Percentiles rank a stretch among this genome's conserved stretches.
Conservation (phyloP, 352 stramenopile genomes). For the Globisporangium sylvaticum region DNA sequence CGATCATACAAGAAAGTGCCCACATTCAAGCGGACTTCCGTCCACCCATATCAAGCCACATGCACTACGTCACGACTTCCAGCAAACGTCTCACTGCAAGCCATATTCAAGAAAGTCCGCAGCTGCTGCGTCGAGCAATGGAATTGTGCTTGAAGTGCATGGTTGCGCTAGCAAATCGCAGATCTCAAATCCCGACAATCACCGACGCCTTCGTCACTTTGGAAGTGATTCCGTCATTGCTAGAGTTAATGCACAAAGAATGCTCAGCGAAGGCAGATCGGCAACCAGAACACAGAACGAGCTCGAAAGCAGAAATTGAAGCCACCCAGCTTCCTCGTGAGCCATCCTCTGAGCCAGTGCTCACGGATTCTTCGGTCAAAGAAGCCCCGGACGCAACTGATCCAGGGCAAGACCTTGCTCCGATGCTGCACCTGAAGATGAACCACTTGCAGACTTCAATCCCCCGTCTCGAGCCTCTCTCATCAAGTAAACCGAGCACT, state of each 20-base stretch:
- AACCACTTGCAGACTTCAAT: conserved; percentile 1
- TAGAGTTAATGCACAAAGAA: conserved; percentile 16
- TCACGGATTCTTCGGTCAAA: not conserved
- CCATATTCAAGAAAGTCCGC: conserved; percentile 15
- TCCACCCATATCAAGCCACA: conserved; percentile 26
- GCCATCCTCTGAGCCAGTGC: not conserved
- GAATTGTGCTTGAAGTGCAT: conserved; percentile 37
- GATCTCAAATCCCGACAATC: conserved; percentile 23
- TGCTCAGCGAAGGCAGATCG: not conserved
- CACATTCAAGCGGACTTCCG: conserved; percentile 20
- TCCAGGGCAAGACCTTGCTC: not conserved
- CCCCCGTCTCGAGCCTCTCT: not conserved
- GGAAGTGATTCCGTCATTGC: conserved; percentile 20
- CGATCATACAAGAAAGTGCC: conserved; percentile 16
- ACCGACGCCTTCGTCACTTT: conserved; percentile 23
- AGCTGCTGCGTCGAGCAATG: conserved; percentile 18
- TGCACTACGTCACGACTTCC: conserved; percentile 26
- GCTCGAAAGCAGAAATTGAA: not conserved
- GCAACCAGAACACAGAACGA: conserved; percentile 2
- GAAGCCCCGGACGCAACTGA: not conserved
- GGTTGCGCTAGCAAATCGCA: conserved; percentile 31
- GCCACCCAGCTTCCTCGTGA: not conserved
- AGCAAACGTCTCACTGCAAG: conserved; percentile 16
- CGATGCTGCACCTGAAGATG: conserved; percentile 9
- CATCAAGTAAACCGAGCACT: not conserved